A percentile compares a stretch with the other conserved stretches of the same genome.
phyloP scores from a whole-genome alignment of 1,284 basidiomycete genomes.

The Austroboletus olivaceoglutinosus region DNA sequence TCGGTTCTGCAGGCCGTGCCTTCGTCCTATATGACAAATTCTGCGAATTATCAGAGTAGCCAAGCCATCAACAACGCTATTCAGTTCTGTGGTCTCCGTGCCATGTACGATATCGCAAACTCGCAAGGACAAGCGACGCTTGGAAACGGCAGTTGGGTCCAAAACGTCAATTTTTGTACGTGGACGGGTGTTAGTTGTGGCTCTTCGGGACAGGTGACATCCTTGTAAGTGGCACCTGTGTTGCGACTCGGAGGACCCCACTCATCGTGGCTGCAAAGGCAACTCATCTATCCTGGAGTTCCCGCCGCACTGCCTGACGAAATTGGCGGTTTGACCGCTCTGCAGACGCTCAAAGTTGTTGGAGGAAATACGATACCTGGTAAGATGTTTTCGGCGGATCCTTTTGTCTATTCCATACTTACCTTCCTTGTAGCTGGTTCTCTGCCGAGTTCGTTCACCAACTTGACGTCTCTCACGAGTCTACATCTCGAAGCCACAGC shows the following conservation, averaged over 20 bases:
- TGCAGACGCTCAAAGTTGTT: constrained; percentile 41
- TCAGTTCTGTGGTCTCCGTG: constrained; percentile 52
- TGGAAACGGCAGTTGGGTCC: constrained; percentile 46
- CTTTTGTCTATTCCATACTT: background rate
- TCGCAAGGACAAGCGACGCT: constrained; percentile 40
- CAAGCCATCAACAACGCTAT: constrained; percentile 37
- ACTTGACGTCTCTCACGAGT: constrained; percentile 38
- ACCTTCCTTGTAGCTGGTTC: constrained; percentile 36
- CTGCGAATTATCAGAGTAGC: constrained; percentile 32
- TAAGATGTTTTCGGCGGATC: constrained; percentile 14
- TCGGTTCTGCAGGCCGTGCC: constrained; percentile 42
- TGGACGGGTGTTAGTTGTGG: constrained; percentile 51
- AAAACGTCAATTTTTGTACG: constrained; percentile 46
- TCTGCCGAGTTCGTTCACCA: constrained; percentile 38
- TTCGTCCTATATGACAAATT: constrained; percentile 30
- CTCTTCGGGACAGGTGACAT: constrained; percentile 40
- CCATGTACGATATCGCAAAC: constrained; percentile 46
- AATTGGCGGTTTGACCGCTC: constrained; percentile 40
- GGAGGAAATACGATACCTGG: constrained; percentile 45
- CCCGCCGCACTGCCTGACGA: constrained; percentile 46
- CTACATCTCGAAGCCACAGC: constrained; percentile 49
- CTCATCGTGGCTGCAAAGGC: constrained; percentile 27
- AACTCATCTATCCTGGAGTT: constrained; percentile 47
- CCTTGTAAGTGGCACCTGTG: constrained; percentile 41
- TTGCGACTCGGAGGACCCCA: background rate